Evolutionary conservation across 2,329 filamentous ascomycete species (phyloP).

Genomic region (Dactylellina leptospora): DNA sequence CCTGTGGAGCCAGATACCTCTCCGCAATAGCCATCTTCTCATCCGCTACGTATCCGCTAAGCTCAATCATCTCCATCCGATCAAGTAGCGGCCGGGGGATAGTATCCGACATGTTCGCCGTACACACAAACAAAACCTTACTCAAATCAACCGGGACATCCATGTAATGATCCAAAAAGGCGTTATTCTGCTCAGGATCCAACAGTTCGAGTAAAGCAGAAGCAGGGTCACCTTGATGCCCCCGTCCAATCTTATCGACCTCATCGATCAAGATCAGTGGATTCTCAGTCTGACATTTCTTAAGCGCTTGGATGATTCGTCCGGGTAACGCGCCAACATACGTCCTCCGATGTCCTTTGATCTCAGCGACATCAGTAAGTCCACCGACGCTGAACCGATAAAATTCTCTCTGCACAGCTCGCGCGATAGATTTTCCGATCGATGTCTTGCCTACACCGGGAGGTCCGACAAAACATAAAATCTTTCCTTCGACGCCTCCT

Average conservation of each 20-base stretch:
- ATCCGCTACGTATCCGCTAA: conserved; percentile 95
- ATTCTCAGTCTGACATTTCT: conserved; percentile 99
- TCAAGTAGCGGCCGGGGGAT: conserved; percentile 93
- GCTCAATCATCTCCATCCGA: conserved; percentile 95
- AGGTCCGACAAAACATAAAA: conserved; percentile 94
- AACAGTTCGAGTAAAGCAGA: conserved; percentile 92
- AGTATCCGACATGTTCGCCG: conserved; percentile 97
- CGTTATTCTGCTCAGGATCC: conserved; percentile 96
- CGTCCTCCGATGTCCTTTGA: conserved; percentile 95
- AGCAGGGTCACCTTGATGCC: conserved; percentile 94
- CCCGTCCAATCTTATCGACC: conserved; percentile 94
- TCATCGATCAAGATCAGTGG: conserved; percentile 96
- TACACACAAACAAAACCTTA: conserved; percentile 98
- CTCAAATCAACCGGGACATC: conserved; percentile 97
- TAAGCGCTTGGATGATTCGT: conserved; percentile 95
- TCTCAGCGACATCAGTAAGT: conserved; percentile 95
- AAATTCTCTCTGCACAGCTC: conserved; percentile 93
- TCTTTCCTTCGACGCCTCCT: conserved; percentile 97
- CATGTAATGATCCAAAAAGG: conserved; percentile 98
- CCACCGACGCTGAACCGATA: conserved; percentile 98
- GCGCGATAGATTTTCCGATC: conserved; percentile 96
- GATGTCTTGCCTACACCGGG: conserved; percentile 97
- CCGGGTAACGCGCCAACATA: conserved; percentile 96
- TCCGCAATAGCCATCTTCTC: conserved; percentile 99
- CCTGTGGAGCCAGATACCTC: conserved; percentile 86